Base-by-base conservation (phyloP, 2,329 filamentous ascomycete genomes). In the Ophiostoma triangulosporum region DNA sequence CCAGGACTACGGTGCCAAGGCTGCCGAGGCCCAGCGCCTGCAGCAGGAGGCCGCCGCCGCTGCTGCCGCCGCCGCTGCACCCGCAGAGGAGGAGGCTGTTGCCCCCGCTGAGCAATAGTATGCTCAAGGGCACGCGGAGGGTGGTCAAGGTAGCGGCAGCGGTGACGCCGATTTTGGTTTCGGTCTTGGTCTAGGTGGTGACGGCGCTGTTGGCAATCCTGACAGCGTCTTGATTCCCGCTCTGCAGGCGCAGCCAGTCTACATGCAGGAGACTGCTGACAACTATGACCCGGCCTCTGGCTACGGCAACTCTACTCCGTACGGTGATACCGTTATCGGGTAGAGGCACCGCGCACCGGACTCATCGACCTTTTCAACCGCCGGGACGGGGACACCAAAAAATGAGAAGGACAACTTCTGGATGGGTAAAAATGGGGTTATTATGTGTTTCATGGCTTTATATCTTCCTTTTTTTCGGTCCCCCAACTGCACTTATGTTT, bases 1-100 rank as follows among this genome's bases (percentile, higher is more conserved):
- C 75, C 89, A 96, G 77, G 94, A 98, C 79, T 98, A 98, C 77
- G 93, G 93, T 68, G 88, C 91, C 64, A 98, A 98, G 87, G 78
- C 78, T 59, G 76, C 76, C 59, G 72, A 75, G 67, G 40, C 40
- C 69, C 72, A 64, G 80, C 85, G 70, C 81, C 81, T 57, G 79
- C 80, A 60, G 83, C 78, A 79, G 66, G 79, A 80, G 64, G 69
- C 70, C 51, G 73, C 74, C 76, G 60, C 78, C 78, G 65, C 70
- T 74, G 66, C 68, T 68, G 62, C 64, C 67, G 62, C 52, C 36
- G 54, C 53, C 29, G 57, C 54, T 12, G 58, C 52, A 9, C 32
- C 57, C 61, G 75, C 69, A 57, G 74, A 77, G 65, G 78, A 79
- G 66, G 72, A 80, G 71, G 75, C 76, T 64, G 72, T 26, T 36